Conservation (phyloP, 106 monocot genomes). For the Acorus gramineus region DNA sequence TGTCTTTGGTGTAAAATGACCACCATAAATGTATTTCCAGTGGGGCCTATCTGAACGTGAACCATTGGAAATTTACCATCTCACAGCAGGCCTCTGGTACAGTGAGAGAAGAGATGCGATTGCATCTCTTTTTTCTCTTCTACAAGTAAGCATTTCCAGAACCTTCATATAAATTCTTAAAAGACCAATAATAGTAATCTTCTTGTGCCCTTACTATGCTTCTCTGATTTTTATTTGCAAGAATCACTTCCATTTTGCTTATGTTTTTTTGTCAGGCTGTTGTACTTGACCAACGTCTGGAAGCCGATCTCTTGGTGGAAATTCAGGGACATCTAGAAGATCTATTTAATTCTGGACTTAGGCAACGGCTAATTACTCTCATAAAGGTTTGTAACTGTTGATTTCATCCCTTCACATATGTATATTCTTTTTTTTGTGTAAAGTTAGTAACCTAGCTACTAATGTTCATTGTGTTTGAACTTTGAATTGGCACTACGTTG, state of each 20-base stretch:
- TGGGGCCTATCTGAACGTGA: conserved; percentile 81
- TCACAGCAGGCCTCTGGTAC: conserved; percentile 93
- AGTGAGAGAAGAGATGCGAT: conserved; percentile 80
- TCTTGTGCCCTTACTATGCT: background rate
- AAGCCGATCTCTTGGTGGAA: conserved; percentile 61
- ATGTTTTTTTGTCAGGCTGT: conserved; percentile 45
- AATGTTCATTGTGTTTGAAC: too few species aligned
- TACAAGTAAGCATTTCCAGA: conserved; percentile 40
- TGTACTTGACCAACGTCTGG: conserved; percentile 74
- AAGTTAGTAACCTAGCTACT: too few species aligned
- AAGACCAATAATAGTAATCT: too few species aligned
- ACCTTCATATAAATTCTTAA: background rate
- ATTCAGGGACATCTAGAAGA: conserved; percentile 66
- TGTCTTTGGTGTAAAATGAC: too few species aligned
- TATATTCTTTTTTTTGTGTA: too few species aligned
- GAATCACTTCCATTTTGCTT: background rate
- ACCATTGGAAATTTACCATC: conserved; percentile 77
- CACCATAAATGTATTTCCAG: conserved; percentile 17
- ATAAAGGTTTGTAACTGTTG: conserved; percentile 45
- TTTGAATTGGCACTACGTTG: too few species aligned
- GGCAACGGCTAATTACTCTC: conserved; percentile 56
- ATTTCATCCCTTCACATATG: background rate
- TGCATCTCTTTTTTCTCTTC: conserved; percentile 70
- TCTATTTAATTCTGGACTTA: conserved; percentile 57
- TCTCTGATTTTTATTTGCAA: background rate